Percentiles rank a stretch among this genome's conserved stretches.
phyloP scores from a whole-genome alignment of 345 rosid genomes.

The Pistacia vera region DNA sequence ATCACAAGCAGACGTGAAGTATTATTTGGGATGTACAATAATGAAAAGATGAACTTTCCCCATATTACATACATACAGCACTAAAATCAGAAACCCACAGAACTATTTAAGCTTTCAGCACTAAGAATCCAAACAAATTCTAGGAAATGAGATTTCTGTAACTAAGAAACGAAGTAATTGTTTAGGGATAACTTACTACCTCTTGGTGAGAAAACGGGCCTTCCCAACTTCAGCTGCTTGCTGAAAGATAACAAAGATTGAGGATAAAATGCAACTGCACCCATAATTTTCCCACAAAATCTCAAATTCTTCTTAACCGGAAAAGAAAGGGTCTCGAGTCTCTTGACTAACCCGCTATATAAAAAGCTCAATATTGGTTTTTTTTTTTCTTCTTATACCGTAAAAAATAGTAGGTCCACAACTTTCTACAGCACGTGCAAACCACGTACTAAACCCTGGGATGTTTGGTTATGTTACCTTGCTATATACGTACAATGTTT shows the following conservation, averaged over 20 bases:
- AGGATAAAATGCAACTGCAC: slow-evolving; percentile 29
- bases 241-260: slow-evolving; percentile 26
- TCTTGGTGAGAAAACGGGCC: slow-evolving; percentile 23
- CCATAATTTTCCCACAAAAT: slow-evolving; percentile 36
- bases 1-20: no score
- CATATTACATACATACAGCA: not conserved
- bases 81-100: not conserved
- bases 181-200: slow-evolving; percentile 32
- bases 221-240: slow-evolving; percentile 31
- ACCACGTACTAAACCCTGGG: slow-evolving; percentile 11
- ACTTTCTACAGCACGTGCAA: slow-evolving; percentile 18
- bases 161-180: not conserved
- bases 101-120: not conserved
- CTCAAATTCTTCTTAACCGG: slow-evolving; percentile 14
- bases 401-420: slow-evolving; percentile 16
- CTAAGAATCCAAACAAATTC: not conserved
- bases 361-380: not conserved
- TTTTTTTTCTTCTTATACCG: not conserved
- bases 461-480: no score
- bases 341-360: not conserved
- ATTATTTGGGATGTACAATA: not conserved
- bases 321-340: not conserved
- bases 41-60: not conserved
- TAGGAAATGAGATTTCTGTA: not conserved
- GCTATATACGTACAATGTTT: not conserved